Evolutionary conservation across 73 alveolate genomes (phyloP), one percentile per base, ranked within the genome.

Genomic region (Chromera velia): DNA sequence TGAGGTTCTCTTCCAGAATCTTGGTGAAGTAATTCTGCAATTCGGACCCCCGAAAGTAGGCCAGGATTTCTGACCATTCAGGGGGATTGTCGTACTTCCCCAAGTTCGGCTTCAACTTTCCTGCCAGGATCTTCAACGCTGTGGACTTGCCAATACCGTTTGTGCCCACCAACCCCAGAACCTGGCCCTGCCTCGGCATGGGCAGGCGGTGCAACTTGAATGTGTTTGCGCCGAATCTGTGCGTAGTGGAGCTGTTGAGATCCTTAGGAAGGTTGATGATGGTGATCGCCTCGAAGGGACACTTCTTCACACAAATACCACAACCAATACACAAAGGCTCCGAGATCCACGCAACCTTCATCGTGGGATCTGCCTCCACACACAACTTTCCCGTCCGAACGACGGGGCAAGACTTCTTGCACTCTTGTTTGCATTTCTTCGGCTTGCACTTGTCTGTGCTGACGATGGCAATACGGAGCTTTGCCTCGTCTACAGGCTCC

Each of bases 131-230:
- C 88, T 88, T 88, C 69, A 96, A 83, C 22, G 99, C 99, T 0
- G 99, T 95, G 47, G 99, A 92, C 81, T 96, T 96, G 45, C 99
- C 99, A 28, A 93, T 96, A 77, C 99, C 99, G 83, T 96, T 96
- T 1, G 99, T 92, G 40, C 99, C 99, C 28, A 96, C 99, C 45
- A 96, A 88, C 17, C 99, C 99, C 70, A 95, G 87, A 80, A 96
- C 98, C 83, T 88, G 92, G 55, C 99, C 98, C 67, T 97, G 91
- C 82, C 98, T 90, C 30, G 99, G 99, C 84, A 88, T 87, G 9
- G 99, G 99, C 64, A 96, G 80, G 82, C 99, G 91, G 80, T 96
- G 99, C 62, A 96, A 90, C 83, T 96, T 94, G 93, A 96, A 96
- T 34, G 96, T 86, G 81, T 96, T 96, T 40, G 94, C 91, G 17